Conservation (phyloP, 108 stramenopile genomes). For the Discostella pseudostelligera region DNA sequence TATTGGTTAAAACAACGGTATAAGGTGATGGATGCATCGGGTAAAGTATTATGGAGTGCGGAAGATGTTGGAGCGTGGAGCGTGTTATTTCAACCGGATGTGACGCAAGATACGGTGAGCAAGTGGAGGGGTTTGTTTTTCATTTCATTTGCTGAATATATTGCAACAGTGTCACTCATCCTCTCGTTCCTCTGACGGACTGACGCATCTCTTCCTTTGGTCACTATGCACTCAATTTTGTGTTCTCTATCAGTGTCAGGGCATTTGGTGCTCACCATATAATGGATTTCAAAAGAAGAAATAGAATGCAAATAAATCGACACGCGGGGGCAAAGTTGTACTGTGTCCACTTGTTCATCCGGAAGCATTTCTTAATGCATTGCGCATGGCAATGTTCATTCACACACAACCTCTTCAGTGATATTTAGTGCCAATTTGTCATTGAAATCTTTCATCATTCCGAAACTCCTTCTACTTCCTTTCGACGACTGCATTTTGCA, state of each 20-base stretch:
- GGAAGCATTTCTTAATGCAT: too few species aligned
- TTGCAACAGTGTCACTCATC: neutral
- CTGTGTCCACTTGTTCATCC: neutral
- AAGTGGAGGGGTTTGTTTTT: neutral
- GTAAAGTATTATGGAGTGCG: slow-evolving; percentile 57
- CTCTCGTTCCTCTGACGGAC: neutral
- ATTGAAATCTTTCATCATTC: too few species aligned
- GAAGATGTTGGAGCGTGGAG: slow-evolving; percentile 87
- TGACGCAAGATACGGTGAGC: slow-evolving; percentile 65
- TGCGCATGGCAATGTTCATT: too few species aligned
- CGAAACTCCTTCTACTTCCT: too few species aligned
- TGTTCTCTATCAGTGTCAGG: slow-evolving; percentile 50
- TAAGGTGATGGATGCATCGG: slow-evolving; percentile 52
- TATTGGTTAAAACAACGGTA: slow-evolving; percentile 88
- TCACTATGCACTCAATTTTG: neutral
- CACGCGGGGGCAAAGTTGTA: too few species aligned
- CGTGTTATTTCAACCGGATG: slow-evolving; percentile 90
- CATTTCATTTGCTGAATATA: neutral
- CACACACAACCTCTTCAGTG: too few species aligned
- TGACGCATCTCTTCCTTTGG: neutral
- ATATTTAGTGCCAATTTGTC: too few species aligned
- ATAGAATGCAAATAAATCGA: neutral
- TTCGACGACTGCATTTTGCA: too few species aligned
- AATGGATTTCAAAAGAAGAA: slow-evolving; percentile 79
- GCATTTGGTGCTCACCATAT: slow-evolving; percentile 84